Percentiles rank a stretch among this genome's conserved stretches.
Evolutionary conservation across 1,139 yeast genomes (phyloP).

Genomic region (Pichia sp.): DNA sequence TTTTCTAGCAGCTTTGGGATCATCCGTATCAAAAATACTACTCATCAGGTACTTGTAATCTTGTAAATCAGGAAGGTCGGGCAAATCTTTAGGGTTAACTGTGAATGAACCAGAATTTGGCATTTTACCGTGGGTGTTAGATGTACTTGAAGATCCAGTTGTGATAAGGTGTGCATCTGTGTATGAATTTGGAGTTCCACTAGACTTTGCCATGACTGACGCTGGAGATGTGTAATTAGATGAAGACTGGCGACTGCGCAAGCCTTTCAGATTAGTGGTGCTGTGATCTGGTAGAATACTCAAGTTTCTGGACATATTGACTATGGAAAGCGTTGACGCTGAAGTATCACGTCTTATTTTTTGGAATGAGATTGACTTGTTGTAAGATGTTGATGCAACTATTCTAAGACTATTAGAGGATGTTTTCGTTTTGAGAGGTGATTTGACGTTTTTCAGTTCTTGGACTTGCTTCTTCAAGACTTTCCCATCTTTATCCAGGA

Average conservation of each 20-base stretch:
- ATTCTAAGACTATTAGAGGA: conserved; percentile 25
- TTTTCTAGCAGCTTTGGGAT: neutral
- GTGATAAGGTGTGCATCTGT: too few relatives aligned
- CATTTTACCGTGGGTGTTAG: conserved; percentile 3
- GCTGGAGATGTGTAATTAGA: too few relatives aligned
- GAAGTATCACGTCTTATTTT: conserved; percentile 14
- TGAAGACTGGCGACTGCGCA: too few relatives aligned
- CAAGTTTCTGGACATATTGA: conserved; percentile 15
- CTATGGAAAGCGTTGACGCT: conserved; percentile 13
- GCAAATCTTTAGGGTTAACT: conserved; percentile 17
- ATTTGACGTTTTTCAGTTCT: conserved; percentile 12
- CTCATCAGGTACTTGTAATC: conserved; percentile 28
- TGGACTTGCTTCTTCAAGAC: conserved; percentile 21
- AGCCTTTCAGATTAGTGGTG: too few relatives aligned
- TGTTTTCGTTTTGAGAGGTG: conserved; percentile 17
- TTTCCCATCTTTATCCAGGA: conserved; percentile 32
- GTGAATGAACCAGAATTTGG: conserved; percentile 10
- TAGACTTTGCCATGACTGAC: too few relatives aligned
- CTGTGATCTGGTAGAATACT: conserved; percentile 10
- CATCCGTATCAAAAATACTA: conserved; percentile 22
- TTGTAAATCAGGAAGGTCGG: conserved; percentile 23
- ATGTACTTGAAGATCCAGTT: neutral
- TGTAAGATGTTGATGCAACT: conserved; percentile 32
- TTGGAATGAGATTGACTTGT: conserved; percentile 32
- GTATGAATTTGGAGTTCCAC: neutral